Evolutionary conservation across 257 asterid genomes (phyloP).

Genomic region (Cinchona pubescens): DNA sequence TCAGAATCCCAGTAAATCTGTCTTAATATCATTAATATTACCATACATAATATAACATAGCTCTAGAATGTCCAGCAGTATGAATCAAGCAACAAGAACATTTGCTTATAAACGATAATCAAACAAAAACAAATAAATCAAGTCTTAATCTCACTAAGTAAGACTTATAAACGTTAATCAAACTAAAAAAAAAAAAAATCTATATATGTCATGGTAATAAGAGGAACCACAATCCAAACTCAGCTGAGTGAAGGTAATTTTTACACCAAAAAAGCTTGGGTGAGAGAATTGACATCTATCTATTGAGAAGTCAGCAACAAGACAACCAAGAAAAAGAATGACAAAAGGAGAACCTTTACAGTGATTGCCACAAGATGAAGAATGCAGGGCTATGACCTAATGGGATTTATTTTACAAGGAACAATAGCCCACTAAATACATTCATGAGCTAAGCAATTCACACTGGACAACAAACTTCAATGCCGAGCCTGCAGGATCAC

Average conservation of each 20-base stretch:
- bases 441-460: slow-evolving; percentile 41
- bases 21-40: too few species aligned
- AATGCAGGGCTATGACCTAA: slow-evolving; percentile 31
- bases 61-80: background rate
- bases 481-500: slow-evolving; percentile 4
- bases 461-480: slow-evolving; percentile 32
- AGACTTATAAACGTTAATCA: background rate
- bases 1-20: too few species aligned
- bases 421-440: slow-evolving; percentile 28
- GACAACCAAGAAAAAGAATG: background rate
- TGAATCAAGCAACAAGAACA: background rate
- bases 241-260: slow-evolving; percentile 9
- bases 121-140: too few species aligned
- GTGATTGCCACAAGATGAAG: slow-evolving; percentile 33
- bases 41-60: too few species aligned
- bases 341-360: slow-evolving; percentile 22
- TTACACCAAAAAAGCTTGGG: slow-evolving; percentile 16
- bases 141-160: too few species aligned
- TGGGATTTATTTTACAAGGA: slow-evolving; percentile 48
- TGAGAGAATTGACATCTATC: slow-evolving; percentile 14
- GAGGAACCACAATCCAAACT: slow-evolving; percentile 13
- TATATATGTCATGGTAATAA: too few species aligned
- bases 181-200: too few species aligned
- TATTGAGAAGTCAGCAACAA: slow-evolving; percentile 14
- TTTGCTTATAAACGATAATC: background rate